Conservation (phyloP, 768 basidiomycete species). For the Suillus decipiens region DNA sequence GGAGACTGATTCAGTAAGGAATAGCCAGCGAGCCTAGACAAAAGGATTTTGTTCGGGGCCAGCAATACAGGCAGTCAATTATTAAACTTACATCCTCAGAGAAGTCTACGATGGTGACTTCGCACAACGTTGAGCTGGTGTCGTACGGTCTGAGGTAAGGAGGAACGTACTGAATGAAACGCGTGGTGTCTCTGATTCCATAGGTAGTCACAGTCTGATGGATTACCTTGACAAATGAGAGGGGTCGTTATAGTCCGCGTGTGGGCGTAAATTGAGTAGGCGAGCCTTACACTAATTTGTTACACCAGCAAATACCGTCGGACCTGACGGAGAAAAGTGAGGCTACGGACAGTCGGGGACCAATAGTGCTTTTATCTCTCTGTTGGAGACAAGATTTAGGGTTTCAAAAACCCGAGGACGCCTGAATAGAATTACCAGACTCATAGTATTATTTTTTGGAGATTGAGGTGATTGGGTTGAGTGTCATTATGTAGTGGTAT, state of each 20-base stretch:
- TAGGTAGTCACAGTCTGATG: slow-evolving; percentile 9
- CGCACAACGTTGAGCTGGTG: slow-evolving; percentile 14
- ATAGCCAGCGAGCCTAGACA: slow-evolving; percentile 64
- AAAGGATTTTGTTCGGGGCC: slow-evolving; percentile 10
- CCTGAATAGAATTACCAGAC: slow-evolving; percentile 9
- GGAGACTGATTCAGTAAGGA: slow-evolving; percentile 62
- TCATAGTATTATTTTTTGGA: slow-evolving; percentile 8
- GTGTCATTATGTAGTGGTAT: slow-evolving; percentile 5
- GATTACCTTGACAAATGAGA: neutral
- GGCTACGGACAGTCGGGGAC: neutral
- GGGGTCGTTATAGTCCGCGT: neutral
- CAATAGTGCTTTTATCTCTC: neutral
- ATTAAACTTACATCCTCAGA: slow-evolving; percentile 57
- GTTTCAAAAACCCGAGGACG: slow-evolving; percentile 1
- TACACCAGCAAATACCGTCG: neutral
- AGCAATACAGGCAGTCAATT: slow-evolving; percentile 1
- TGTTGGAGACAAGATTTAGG: neutral
- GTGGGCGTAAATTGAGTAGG: neutral
- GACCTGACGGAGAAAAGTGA: neutral
- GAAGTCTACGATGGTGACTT: slow-evolving; percentile 83
- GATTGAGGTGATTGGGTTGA: slow-evolving; percentile 2
- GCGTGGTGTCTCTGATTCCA: slow-evolving; percentile 55
- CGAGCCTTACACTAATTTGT: neutral
- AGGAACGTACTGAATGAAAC: slow-evolving; percentile 74
- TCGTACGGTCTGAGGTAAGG: slow-evolving; percentile 7